phyloP scores from a whole-genome alignment of 345 rosid species.

The Ricinus communis region DNA sequence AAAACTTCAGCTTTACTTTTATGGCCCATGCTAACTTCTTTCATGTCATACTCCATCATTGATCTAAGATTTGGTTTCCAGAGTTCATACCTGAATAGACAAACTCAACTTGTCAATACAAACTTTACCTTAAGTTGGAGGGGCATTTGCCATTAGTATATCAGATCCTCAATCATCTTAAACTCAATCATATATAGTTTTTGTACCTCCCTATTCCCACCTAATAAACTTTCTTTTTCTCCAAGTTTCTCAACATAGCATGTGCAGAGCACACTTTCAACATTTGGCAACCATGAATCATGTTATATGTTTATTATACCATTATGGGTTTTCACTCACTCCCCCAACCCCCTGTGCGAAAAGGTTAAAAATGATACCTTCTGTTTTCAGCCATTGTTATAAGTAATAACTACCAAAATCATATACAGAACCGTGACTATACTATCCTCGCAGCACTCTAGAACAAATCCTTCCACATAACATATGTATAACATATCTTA shows the following conservation, averaged over 20 bases:
- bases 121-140: neutral
- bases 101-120: slow-evolving; percentile 12
- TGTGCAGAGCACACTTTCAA: no score
- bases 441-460: no score
- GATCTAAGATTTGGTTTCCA: slow-evolving; percentile 99
- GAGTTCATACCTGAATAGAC: slow-evolving; percentile 67
- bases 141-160: neutral
- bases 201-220: neutral
- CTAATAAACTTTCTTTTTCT: no score
- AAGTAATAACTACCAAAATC: no score
- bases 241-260: no score
- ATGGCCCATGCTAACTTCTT: slow-evolving; percentile 80
- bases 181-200: neutral
- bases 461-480: no score
- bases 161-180: neutral
- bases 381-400: no score
- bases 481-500: no score
- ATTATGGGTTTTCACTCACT: neutral
- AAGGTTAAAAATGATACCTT: no score
- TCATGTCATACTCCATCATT: slow-evolving; percentile 92
- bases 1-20: slow-evolving; percentile 84
- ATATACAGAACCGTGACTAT: no score
- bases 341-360: no score
- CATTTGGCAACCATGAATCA: neutral
- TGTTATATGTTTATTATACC: neutral